phyloP scores from a whole-genome alignment of 2,329 filamentous ascomycete species.

The Cordyceps militaris region DNA sequence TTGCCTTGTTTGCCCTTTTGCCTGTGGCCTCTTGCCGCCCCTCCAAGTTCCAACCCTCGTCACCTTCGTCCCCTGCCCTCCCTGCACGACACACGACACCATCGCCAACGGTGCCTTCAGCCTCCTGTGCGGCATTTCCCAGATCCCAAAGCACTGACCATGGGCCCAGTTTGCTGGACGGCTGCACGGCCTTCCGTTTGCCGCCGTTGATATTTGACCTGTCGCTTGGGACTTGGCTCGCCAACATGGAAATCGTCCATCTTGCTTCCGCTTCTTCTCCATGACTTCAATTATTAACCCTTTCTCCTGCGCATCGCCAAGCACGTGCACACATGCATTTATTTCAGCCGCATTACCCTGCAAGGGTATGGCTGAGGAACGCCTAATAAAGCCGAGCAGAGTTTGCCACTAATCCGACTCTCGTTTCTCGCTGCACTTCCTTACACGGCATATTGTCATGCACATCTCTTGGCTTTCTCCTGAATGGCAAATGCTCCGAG shows the following conservation, averaged over 20 bases:
- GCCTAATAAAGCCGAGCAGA: not conserved
- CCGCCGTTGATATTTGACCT: not conserved
- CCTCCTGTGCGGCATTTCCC: not conserved
- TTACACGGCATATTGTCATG: not conserved
- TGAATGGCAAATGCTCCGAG: not conserved
- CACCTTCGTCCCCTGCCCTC: not conserved
- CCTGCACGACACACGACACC: not conserved
- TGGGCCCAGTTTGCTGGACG: not conserved
- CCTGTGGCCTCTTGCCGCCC: not conserved
- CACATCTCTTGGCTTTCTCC: not conserved
- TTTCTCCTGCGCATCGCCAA: not conserved
- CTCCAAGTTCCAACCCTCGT: not conserved
- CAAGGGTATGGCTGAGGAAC: not conserved
- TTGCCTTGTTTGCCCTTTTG: not conserved
- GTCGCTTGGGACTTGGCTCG: too few relatives aligned
- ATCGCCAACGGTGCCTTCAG: not conserved
- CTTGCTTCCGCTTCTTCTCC: too few relatives aligned
- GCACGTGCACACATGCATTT: not conserved
- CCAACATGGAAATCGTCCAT: too few relatives aligned
- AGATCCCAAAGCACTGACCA: conserved; percentile 1
- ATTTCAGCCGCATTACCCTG: not conserved
- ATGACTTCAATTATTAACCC: not conserved
- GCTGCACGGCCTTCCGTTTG: not conserved
- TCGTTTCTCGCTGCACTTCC: not conserved
- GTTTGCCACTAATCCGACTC: not conserved